These are phyloP conservation scores for Eruca vesicaria DNA, from an alignment of 441 rosid genomes.

Conservation along the genomic window DNA sequence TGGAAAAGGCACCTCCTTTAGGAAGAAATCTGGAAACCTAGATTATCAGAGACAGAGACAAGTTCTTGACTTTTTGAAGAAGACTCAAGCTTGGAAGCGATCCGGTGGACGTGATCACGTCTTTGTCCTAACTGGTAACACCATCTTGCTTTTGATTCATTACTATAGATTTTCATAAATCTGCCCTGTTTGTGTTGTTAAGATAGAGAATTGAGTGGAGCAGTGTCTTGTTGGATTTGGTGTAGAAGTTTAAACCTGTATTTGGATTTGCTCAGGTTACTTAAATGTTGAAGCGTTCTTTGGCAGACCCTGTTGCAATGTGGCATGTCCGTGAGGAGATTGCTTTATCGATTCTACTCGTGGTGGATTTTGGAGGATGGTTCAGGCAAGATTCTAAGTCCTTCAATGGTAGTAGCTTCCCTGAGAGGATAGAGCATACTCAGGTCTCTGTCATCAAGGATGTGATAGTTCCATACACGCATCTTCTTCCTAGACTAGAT, in stretches of 20 bases:
- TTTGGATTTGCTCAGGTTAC: conserved; percentile 44
- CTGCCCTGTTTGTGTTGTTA: no score
- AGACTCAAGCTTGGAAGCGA: no score
- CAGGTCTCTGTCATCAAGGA: conserved; percentile 95
- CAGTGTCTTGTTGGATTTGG: no score
- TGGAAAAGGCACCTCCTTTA: conserved; percentile 57
- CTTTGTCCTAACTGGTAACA: background rate
- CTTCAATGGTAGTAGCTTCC: conserved; percentile 44
- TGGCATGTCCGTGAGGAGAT: conserved; percentile 91
- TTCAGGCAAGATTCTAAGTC: conserved; percentile 75
- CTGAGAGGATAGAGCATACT: conserved; percentile 65
- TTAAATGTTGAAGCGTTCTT: conserved; percentile 80
- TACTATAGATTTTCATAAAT: no score
- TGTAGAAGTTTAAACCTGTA: no score
- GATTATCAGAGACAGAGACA: conserved; percentile 60
- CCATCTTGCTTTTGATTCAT: no score
- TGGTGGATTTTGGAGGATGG: conserved; percentile 99
- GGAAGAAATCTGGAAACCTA: conserved; percentile 65
- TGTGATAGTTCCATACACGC: conserved; percentile 89
- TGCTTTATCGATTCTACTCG: conserved; percentile 82
- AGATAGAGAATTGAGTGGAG: no score
- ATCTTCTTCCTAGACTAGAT: conserved; percentile 69
- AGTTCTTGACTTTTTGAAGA: no score
- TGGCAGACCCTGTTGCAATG: conserved; percentile 99
- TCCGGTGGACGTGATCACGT: no score